Base-by-base conservation (phyloP, 495 filamentous ascomycete genomes). In the Penicillium herquei region DNA sequence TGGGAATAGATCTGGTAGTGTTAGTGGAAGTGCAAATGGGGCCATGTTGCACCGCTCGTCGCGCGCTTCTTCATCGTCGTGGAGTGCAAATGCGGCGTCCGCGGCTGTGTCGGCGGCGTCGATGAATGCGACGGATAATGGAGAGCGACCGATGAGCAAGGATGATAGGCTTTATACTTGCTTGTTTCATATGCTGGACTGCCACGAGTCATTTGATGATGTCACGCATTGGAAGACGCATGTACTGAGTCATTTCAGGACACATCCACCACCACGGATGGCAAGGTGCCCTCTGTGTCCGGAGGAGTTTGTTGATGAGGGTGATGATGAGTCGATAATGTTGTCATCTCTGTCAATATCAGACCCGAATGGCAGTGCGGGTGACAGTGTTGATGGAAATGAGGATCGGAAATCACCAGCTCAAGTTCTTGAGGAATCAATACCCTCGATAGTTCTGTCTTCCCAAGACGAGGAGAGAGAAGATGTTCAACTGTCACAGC, bases 151-250 rank as follows among this genome's bases (percentile, higher is more conserved):
- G 37, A 14, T 7, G n/a, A 6, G 7, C 32, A 13, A 39, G 16
- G 17, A 16, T 12, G 51, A 43, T 13, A 42, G 62, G 32, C 54
- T 56, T 31, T 77, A 77, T 54, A 55, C 57, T n/a, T 78, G 75
- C 52, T 65, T 78, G 26, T 78, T 78, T 63, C 67, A 77, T 40
- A 69, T 73, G 56, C 64, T 78, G 1, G 68, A 75, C 54, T 78
- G 75, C 55, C 66, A 78, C 18, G 63, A 73, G 39, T 63, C 63
- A 17, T 78, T 77, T 49, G 62, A 69, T 51, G 64, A 70, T 32
- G 49, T 54, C 26, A 62, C 65, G 6, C 52, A 71, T 34, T 78
- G 75, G 75, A 64, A 64, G 30, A 75, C 66, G 5, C 75, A 78
- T 53, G 69, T 78, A 31, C 57, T 68, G 8, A 72, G 73, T 47